Percentiles rank a stretch among this genome's conserved stretches.
Conservation (phyloP, 306 rosid species). For the Rubus parviflorus region DNA sequence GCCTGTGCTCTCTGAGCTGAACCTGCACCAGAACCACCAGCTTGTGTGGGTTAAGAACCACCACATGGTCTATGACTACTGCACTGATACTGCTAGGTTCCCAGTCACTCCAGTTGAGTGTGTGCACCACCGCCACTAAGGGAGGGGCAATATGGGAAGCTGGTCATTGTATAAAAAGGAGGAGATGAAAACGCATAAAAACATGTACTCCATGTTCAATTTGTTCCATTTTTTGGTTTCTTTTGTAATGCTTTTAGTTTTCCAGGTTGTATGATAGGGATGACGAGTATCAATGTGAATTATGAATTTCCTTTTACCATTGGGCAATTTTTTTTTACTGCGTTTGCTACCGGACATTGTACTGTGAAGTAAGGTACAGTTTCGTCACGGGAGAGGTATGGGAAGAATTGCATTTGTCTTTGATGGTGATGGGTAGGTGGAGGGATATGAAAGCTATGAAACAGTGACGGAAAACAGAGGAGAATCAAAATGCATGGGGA, state of each 20-base stretch:
- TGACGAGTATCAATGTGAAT: constrained; percentile 4
- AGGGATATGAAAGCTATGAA: background rate
- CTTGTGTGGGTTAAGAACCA: constrained; percentile 85
- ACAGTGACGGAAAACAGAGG: background rate
- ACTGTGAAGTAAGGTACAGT: background rate
- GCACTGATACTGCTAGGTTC: constrained; percentile 71
- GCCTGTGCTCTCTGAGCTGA: constrained; percentile 58
- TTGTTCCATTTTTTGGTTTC: background rate
- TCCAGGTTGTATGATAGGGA: constrained; percentile 6
- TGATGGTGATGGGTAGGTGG: background rate
- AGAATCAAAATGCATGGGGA: background rate
- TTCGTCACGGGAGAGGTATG: constrained; percentile 9
- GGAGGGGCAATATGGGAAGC: background rate
- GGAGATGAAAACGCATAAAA: background rate
- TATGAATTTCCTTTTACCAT: background rate
- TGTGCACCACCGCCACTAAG: constrained; percentile 63
- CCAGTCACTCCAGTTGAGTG: constrained; percentile 68
- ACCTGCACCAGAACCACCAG: constrained; percentile 86
- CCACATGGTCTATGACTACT: constrained; percentile 90
- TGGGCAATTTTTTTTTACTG: background rate
- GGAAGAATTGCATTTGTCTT: background rate
- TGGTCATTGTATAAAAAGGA: constrained; percentile 12
- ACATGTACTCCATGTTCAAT: constrained; percentile 38
- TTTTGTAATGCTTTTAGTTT: background rate
- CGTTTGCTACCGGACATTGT: background rate